Base-by-base conservation (phyloP, 1,284 basidiomycete genomes). In the Fomitopsis palustris region DNA sequence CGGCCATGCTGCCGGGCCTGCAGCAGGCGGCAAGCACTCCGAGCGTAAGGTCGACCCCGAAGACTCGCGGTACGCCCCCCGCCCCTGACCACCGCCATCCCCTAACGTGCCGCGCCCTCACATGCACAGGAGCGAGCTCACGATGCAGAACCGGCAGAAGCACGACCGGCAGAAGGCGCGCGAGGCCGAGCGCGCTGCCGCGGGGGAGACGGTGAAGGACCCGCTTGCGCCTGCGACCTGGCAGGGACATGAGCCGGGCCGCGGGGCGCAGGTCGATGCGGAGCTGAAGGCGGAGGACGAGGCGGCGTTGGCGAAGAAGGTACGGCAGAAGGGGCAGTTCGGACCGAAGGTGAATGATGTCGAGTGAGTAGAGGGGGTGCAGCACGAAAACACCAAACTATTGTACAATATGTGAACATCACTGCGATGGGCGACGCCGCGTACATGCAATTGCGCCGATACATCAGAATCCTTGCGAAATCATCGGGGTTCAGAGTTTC, bases 201-300 rank as follows among this genome's bases (percentile, higher is more conserved):
- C 67, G 41, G 8, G 25, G 14, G 4, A 69, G 57, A 71, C 70
- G 0, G 53, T 72, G 4, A 63, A 64, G 6, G 77, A 82, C 58
- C 80, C 81, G 14, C 67, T 78, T 39, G 74, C 70, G 51, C 78
- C 78, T 12, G 81, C 81, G 1, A 70, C 66, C 7, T 67, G 72
- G 25, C 80, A 87, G 61, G 84, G 85, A 1, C 82, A 88, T 69
- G 75, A 86, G 64, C 86, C 87, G 0, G 82, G 80, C 0, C 74
- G 78, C 41, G 86, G 86, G 1, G 86, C 85, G 4, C 74, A 81
- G 72, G 80, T 86, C 45, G 87, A 88, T 67, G 80, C 81, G 16
- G 74, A 85, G 68, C 73, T 88, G 52, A 75, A 82, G 71, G 62
- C 62, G 2, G 81, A 83, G 58, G 83, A 86, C 37, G 75, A 79